Evolutionary conservation across 768 basidiomycete species (phyloP).

Genomic region (Amanita fuliginea): DNA sequence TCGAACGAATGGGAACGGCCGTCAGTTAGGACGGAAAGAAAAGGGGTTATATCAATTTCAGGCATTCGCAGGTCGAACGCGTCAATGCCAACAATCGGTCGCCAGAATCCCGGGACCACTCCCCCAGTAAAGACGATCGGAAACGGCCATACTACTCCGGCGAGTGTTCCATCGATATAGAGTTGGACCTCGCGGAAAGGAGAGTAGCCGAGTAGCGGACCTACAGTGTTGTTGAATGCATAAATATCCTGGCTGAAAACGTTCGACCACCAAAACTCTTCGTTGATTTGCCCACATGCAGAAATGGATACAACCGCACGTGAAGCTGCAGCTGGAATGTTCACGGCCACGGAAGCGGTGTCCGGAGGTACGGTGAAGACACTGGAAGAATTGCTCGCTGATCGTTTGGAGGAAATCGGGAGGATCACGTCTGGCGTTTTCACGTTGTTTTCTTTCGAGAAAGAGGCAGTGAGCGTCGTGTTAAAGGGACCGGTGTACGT

Average conservation of each 20-base stretch:
- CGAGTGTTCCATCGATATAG: slow-evolving; percentile 2
- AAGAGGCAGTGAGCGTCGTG: slow-evolving; percentile 2
- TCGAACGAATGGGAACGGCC: slow-evolving; percentile 60
- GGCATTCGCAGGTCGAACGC: slow-evolving; percentile 3
- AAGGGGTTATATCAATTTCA: slow-evolving; percentile 2
- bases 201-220: not conserved
- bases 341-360: not conserved
- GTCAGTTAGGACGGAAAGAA: slow-evolving; percentile 25
- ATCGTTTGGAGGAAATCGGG: not conserved
- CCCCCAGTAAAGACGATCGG: slow-evolving; percentile 5
- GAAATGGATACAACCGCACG: slow-evolving; percentile 2
- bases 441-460: not conserved
- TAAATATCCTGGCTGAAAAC: not conserved
- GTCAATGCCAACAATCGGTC: slow-evolving; percentile 2
- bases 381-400: not conserved
- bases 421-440: slow-evolving; percentile 2
- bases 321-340: not conserved
- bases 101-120: slow-evolving; percentile 1
- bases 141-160: slow-evolving; percentile 4
- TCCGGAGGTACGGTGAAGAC: not conserved
- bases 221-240: not conserved
- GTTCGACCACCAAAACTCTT: slow-evolving; percentile 4
- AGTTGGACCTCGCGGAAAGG: slow-evolving; percentile 7
- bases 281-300: not conserved
- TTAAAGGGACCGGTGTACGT: slow-evolving; percentile 50